Percentiles rank a stretch among this genome's conserved stretches.
phyloP scores from a whole-genome alignment of 768 basidiomycete species.

The Pulveroboletus sp. region DNA sequence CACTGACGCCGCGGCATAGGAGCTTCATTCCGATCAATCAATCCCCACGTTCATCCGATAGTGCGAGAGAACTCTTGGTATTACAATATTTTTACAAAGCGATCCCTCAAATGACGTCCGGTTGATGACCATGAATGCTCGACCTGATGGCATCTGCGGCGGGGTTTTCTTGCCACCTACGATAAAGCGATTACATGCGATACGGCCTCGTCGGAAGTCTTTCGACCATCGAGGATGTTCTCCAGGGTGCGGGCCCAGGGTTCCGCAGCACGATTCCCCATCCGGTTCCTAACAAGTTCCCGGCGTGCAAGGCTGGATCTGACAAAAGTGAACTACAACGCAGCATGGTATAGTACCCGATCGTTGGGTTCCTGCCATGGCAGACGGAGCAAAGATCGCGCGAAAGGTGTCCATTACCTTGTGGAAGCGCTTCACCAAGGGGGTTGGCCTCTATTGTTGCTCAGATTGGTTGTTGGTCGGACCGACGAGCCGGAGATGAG shows the following conservation, averaged over 20 bases:
- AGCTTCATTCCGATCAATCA: not conserved
- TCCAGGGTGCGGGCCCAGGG: not conserved
- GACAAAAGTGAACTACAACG: not conserved
- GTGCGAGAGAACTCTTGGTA: not conserved
- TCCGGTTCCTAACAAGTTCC: not conserved
- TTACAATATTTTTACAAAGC: too few relatives aligned
- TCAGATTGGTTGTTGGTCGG: not conserved
- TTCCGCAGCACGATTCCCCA: not conserved
- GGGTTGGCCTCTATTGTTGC: too few relatives aligned
- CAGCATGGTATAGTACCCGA: not conserved
- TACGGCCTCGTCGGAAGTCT: not conserved
- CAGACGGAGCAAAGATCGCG: not conserved
- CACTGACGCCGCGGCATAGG: not conserved
- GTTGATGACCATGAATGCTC: not conserved
- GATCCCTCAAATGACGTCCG: too few relatives aligned
- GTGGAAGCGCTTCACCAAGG: too few relatives aligned
- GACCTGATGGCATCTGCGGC: too few relatives aligned
- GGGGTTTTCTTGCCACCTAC: not conserved
- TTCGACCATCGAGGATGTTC: not conserved
- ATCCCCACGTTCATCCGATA: not conserved
- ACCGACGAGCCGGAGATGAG: not conserved
- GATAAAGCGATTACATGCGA: not conserved
- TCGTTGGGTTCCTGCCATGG: not conserved
- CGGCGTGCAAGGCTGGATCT: not conserved
- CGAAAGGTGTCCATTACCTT: not conserved